phyloP scores from a whole-genome alignment of 2,329 filamentous ascomycete genomes.

The Raffaelea ambrosiae region DNA sequence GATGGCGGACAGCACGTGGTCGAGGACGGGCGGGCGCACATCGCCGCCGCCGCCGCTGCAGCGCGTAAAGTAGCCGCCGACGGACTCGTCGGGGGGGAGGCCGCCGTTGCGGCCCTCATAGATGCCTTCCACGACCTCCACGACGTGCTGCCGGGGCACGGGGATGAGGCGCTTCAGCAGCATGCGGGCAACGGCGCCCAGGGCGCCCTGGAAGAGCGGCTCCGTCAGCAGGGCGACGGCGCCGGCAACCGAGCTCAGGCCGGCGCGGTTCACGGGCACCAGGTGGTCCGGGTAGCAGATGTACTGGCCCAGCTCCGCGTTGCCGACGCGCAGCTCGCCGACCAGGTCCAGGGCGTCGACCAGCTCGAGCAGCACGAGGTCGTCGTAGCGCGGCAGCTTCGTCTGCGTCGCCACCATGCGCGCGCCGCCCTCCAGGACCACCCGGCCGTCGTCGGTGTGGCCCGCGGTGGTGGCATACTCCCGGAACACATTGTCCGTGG shows the following conservation, averaged over 20 bases:
- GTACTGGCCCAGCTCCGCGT: conserved; percentile 51
- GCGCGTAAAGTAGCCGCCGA: conserved; percentile 57
- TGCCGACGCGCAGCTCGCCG: conserved; percentile 45
- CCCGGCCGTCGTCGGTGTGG: conserved; percentile 21
- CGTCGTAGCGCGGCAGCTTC: conserved; percentile 39
- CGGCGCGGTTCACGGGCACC: too few relatives aligned
- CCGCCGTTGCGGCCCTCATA: conserved; percentile 18
- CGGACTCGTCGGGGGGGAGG: conserved; percentile 52
- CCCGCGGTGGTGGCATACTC: too few relatives aligned
- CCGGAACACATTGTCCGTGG: too few relatives aligned
- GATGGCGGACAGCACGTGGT: conserved; percentile 68
- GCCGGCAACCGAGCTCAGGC: too few relatives aligned
- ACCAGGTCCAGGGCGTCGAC: conserved; percentile 30
- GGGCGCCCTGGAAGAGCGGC: conserved; percentile 42
- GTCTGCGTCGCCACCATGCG: conserved; percentile 58
- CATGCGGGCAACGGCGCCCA: too few relatives aligned
- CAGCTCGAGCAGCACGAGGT: conserved; percentile 61
- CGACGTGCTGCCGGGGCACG: neutral
- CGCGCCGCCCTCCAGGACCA: conserved; percentile 79
- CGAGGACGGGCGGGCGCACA: conserved; percentile 31
- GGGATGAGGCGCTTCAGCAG: too few relatives aligned
- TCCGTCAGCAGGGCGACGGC: conserved; percentile 38
- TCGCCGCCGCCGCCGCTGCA: conserved; percentile 39
- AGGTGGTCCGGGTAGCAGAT: conserved; percentile 85
- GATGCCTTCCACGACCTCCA: neutral